Evolutionary conservation across 352 stramenopile genomes (phyloP), one percentile per base, ranked within the genome.

Genomic region (Aphanomyces invadans): DNA sequence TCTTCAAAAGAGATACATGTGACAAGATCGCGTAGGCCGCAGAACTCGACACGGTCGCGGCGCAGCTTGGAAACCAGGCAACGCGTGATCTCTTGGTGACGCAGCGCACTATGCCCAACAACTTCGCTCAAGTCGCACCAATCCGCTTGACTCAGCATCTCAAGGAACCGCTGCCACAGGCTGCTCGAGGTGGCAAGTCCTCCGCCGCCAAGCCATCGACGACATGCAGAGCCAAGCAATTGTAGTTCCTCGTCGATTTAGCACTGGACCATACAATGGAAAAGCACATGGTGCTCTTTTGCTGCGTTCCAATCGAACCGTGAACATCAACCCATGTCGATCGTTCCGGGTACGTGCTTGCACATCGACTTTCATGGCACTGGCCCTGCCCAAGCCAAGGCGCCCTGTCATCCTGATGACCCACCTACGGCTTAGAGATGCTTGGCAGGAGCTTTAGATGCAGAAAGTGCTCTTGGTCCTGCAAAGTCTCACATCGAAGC

Each of bases 1-100:
- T 25, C 12, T 53, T 21, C 5, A 11, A 25, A 19, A n/a, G 21
- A 38, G 23, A 38, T 26, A 23, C 49, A 32, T 36, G 19, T 60
- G 25, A 60, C 17, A 42, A 33, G 26, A 17, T 33, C 4, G 26
- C n/a, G 32, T 64, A 64, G 55, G 55, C 45, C 23, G 4, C 52
- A 7, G 55, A 64, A n/a, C 55, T 45, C 39, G 55, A 57, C 19
- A 10, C 12, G 11, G 17, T 57, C 49, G 21, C 49, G n/a, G 49
- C 17, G 7, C 49, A 57, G 19, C 12, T 29, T 9, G 19, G 4
- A 10, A 21, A 49, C 39, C 55, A n/a, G 25, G 25, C 25, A 17
- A 60, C 26, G 21, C 19, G 5, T 12, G 15, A 32, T 12, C 49
- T 17, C 23, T 4, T 31, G 26, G 12, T 10, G 49, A 25, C 49